Evolutionary conservation across 345 rosid species (phyloP).

Genomic region (Mangifera indica): DNA sequence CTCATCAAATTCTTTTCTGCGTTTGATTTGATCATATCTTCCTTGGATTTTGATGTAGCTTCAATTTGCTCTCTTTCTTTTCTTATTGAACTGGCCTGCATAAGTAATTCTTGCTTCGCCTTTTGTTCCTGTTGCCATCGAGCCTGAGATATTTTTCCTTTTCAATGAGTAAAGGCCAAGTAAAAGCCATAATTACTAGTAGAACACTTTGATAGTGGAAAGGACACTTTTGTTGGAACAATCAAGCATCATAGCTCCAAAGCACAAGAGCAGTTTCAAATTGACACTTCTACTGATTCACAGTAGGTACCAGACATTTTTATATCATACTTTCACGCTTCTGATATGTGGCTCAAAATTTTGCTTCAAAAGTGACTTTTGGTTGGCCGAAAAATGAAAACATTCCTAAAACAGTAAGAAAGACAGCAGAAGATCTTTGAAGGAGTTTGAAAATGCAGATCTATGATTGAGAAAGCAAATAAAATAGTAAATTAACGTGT

Average conservation of each 20-base stretch:
- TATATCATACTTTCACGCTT: constrained; percentile 16
- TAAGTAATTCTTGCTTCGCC: constrained; percentile 50
- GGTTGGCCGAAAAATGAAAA: constrained; percentile 6
- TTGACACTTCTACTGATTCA: constrained; percentile 15
- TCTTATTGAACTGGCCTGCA: constrained; percentile 40
- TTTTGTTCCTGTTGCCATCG: constrained; percentile 71
- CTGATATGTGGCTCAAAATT: constrained; percentile 8
- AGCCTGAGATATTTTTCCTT: constrained; percentile 58
- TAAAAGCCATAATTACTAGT: constrained; percentile 22
- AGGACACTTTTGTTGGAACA: constrained; percentile 17
- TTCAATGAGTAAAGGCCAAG: constrained; percentile 30
- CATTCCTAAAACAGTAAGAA: constrained; percentile 5
- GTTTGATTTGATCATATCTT: constrained; percentile 44
- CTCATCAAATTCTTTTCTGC: constrained; percentile 51
- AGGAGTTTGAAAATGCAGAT: constrained; percentile 8
- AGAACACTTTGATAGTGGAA: constrained; percentile 17
- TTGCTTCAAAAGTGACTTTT: constrained; percentile 4
- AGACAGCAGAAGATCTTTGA: constrained; percentile 2
- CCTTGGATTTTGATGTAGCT: constrained; percentile 48
- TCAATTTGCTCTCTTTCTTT: constrained; percentile 56
- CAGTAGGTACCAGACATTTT: constrained; percentile 1
- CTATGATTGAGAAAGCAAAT: neutral
- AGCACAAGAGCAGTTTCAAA: constrained; percentile 12
- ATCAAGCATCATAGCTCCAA: constrained; percentile 20
- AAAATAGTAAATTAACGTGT: neutral